Base-by-base conservation (phyloP, 768 basidiomycete genomes). In the Leccinellum albellum region DNA sequence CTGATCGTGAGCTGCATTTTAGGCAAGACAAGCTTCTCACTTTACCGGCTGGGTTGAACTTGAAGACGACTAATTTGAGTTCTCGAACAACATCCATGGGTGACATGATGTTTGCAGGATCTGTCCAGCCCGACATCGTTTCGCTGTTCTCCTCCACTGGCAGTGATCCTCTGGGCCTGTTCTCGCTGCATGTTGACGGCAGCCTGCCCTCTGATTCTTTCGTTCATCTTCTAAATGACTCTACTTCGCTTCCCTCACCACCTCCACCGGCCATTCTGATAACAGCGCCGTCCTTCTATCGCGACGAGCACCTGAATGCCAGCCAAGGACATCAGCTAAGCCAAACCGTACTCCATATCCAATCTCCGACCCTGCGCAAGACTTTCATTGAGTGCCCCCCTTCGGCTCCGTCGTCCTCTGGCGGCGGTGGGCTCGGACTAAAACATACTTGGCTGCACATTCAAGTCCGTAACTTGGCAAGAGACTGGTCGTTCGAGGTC, bases 81-180 rank as follows among this genome's bases (percentile, higher is more conserved):
- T 26, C 29, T 28, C 59, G 54, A 66, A 55, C 55, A 23, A 28
- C 52, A n/a, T 12, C 29, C 37, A 37, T n/a, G 37, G 10, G 48
- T 31, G 29, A 26, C 28, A 4, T 21, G 32, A 67, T 89, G 85
- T 85, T 89, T 66, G 70, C 79, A 2, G 69, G 78, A 53, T 74
- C 80, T 33, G 70, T 87, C 6, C 89, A 91, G 61, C 82, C 88
- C 3, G 71, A 79, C 35, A 67, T 81, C 21, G 72, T 91, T n/a
- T 90, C 87, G 15, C 64, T 91, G 20, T 89, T 91, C 69, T 90
- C 89, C 21, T 88, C 89, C 0, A 87, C 87, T 6, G 78, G 81
- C 23, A 82, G 80, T 51, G 78, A 85, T 45, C 84, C 87, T 46
- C 74, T 90, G 35, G 68, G 74, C 15, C 68, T 90, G 6, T 91